Evolutionary conservation across 352 stramenopile genomes (phyloP).

Genomic region (Globisporangium perplexum): DNA sequence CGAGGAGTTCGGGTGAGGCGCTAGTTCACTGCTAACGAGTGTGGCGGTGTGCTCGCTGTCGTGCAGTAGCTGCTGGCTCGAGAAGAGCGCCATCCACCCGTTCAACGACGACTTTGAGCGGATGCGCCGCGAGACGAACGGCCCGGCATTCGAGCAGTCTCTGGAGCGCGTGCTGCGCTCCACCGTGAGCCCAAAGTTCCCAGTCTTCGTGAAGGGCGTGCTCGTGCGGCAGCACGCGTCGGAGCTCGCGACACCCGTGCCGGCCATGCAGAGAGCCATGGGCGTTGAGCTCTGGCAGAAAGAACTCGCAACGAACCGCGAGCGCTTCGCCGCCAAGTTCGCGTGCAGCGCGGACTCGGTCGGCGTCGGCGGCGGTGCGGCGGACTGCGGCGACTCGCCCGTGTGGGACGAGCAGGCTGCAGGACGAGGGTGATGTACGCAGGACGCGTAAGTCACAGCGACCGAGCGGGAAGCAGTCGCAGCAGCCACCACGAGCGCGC

Average conservation of each 20-base stretch:
- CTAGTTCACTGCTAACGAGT: not conserved
- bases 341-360: constrained; percentile 4
- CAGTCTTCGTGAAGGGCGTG: constrained; percentile 32
- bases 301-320: constrained; percentile 28
- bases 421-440: not conserved
- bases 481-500: too few species aligned
- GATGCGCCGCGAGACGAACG: constrained; percentile 18
- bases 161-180: constrained; percentile 28
- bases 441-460: not conserved
- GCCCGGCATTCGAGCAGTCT: constrained; percentile 31
- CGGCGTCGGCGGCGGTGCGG: not conserved
- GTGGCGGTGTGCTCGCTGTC: not conserved
- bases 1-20: not conserved
- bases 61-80: constrained; percentile 34
- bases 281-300: constrained; percentile 29
- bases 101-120: constrained; percentile 31
- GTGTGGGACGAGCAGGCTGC: not conserved
- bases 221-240: constrained; percentile 22
- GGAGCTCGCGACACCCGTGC: constrained; percentile 16
- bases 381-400: not conserved
- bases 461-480: not conserved
- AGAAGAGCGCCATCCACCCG: constrained; percentile 19
- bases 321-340: constrained; percentile 24
- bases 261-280: constrained; percentile 17
- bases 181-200: constrained; percentile 28